phyloP scores from a whole-genome alignment of 257 asterid species.

The Buddleja alternifolia region DNA sequence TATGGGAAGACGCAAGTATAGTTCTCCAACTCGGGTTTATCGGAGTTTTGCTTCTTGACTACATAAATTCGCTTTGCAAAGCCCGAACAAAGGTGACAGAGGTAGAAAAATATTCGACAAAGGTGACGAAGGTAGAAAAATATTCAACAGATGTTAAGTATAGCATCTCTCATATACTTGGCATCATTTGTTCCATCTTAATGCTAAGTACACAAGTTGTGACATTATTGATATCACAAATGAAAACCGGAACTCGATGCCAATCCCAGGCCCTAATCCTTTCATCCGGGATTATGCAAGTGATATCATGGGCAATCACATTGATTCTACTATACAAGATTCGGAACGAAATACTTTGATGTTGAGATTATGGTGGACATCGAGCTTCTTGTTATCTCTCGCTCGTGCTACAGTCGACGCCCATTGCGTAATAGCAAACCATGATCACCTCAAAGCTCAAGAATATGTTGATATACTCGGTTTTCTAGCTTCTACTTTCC shows the following conservation, averaged over 20 bases:
- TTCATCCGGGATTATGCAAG: constrained; percentile 63
- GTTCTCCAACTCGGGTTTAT: constrained; percentile 62
- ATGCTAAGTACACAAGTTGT: constrained; percentile 50
- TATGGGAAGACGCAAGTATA: constrained; percentile 67
- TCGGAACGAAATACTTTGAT: constrained; percentile 46
- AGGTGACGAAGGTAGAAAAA: too few relatives aligned
- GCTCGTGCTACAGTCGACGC: constrained; percentile 55
- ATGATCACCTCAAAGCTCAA: constrained; percentile 39
- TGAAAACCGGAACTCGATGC: constrained; percentile 44
- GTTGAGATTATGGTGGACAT: constrained; percentile 83
- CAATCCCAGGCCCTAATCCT: constrained; percentile 37
- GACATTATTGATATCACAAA: constrained; percentile 41
- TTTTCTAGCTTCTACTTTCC: constrained; percentile 57
- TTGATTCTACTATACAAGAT: constrained; percentile 45
- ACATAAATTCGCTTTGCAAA: constrained; percentile 42
- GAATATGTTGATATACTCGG: constrained; percentile 51
- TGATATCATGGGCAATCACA: constrained; percentile 64
- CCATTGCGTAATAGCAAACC: constrained; percentile 34
- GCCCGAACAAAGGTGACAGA: constrained; percentile 40
- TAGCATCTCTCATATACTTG: constrained; percentile 57
- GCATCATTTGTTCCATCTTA: constrained; percentile 55
- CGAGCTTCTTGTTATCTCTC: constrained; percentile 66
- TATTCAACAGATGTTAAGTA: constrained; percentile 38
- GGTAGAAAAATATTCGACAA: constrained; percentile 47
- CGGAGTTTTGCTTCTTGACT: constrained; percentile 44